These are phyloP conservation scores for Penstemon barbatus DNA, from an alignment of 257 asterid species.

Conservation along the genomic window DNA sequence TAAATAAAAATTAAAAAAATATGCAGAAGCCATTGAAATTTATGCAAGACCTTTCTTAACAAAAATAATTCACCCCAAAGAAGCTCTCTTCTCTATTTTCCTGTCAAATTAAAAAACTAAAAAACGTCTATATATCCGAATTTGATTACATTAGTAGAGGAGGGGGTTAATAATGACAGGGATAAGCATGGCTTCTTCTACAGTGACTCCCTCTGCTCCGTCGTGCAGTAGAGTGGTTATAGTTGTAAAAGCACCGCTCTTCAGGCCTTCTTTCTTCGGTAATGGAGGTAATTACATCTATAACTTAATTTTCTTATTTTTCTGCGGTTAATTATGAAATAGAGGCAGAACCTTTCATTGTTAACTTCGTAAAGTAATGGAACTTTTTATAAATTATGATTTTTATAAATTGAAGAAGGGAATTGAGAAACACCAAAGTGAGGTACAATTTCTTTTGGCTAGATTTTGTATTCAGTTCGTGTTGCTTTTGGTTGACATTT, in stretches of 20 bases:
- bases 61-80: neutral
- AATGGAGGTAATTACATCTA: constrained; percentile 57
- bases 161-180: constrained; percentile 31
- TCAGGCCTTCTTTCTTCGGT: constrained; percentile 63
- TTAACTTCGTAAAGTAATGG: constrained; percentile 1
- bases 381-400: neutral
- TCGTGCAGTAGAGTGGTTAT: constrained; percentile 44
- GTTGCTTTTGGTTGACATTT: neutral
- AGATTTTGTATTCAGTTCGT: neutral
- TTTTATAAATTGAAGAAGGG: constrained; percentile 23
- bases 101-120: neutral
- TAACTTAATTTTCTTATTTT: constrained; percentile 15
- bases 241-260: constrained; percentile 37
- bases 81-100: constrained; percentile 15
- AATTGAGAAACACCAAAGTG: constrained; percentile 15
- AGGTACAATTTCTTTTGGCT: constrained; percentile 12
- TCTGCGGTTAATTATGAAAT: constrained; percentile 17
- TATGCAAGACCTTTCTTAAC: constrained; percentile 1
- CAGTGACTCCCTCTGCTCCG: constrained; percentile 50
- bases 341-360: constrained; percentile 19
- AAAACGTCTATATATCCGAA: too few relatives aligned
- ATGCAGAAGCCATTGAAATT: constrained; percentile 19
- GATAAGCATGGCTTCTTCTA: constrained; percentile 50
- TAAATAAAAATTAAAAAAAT: neutral
- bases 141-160: too few relatives aligned